These are phyloP conservation scores for Carex cristatella DNA, from an alignment of 176 grass and related monocot genomes.

Conservation along the genomic window DNA sequence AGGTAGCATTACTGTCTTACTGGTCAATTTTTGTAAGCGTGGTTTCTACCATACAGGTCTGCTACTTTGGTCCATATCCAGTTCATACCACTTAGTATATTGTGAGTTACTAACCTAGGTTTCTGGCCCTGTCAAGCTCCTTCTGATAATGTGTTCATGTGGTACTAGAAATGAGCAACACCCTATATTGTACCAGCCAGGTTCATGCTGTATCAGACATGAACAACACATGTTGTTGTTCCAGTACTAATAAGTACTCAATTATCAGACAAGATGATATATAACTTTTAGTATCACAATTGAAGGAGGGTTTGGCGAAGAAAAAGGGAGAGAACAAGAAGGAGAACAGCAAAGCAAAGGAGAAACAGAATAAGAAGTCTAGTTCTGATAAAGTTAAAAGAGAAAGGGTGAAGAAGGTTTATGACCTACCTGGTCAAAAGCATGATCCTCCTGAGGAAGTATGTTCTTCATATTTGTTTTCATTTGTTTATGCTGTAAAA, in stretches of 20 bases:
- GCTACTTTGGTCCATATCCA: not conserved
- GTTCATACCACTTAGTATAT: not conserved
- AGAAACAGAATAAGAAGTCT: constrained; percentile 14
- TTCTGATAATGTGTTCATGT: not conserved
- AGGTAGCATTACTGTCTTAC: not conserved
- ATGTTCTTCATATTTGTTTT: constrained; percentile 31
- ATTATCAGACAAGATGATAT: not conserved
- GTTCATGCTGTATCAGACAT: not conserved
- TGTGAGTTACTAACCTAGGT: not conserved
- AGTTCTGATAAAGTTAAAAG: constrained; percentile 8
- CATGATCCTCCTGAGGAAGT: constrained; percentile 87
- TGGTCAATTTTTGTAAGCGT: not conserved
- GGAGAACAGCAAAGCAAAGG: constrained; percentile 28
- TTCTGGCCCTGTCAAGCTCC: not conserved
- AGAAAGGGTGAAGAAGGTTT: constrained; percentile 57
- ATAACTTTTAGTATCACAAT: not conserved
- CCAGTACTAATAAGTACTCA: not conserved
- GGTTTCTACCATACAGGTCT: too few relatives aligned
- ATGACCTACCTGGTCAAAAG: constrained; percentile 88
- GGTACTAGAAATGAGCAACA: not conserved
- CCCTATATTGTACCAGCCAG: not conserved
- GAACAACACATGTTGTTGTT: not conserved
- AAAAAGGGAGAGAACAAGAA: constrained; percentile 40
- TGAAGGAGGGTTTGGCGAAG: not conserved
- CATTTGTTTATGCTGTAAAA: not conserved